Conservation (phyloP, 1,284 basidiomycete species). For the Irpex sp. region DNA sequence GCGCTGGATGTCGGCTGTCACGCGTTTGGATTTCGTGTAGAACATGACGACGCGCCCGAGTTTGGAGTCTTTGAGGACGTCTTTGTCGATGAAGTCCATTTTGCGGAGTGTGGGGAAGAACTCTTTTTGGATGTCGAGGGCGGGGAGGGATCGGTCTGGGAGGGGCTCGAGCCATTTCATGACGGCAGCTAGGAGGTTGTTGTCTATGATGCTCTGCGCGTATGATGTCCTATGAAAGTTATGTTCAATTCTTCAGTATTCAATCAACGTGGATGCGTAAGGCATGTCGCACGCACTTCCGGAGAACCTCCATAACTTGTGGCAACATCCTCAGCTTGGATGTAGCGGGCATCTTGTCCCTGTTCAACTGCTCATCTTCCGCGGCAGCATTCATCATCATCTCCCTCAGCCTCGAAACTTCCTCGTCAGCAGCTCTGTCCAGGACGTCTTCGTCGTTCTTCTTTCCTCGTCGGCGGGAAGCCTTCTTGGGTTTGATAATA, state of each 20-base stretch:
- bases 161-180: constrained; percentile 93
- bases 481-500: constrained; percentile 79
- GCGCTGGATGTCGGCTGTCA: constrained; percentile 77
- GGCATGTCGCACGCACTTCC: constrained; percentile 66
- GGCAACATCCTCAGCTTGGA: constrained; percentile 84
- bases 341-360: constrained; percentile 80
- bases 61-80: constrained; percentile 88
- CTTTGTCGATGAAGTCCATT: constrained; percentile 90
- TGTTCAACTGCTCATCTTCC: constrained; percentile 81
- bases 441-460: constrained; percentile 79
- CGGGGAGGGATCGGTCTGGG: constrained; percentile 88
- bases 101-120: constrained; percentile 83
- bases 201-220: constrained; percentile 92
- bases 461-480: constrained; percentile 57
- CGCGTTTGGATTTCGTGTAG: constrained; percentile 92
- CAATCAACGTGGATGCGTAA: neutral
- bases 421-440: constrained; percentile 89
- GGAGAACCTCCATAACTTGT: constrained; percentile 88
- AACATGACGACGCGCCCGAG: constrained; percentile 93
- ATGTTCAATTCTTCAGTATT: constrained; percentile 8
- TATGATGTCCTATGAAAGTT: constrained; percentile 61
- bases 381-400: constrained; percentile 88
- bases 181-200: constrained; percentile 91
- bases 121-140: constrained; percentile 93
- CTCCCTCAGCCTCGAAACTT: constrained; percentile 81